Base-by-base conservation (phyloP, 2,329 filamentous ascomycete genomes). In the Talaromyces rugulosus region DNA sequence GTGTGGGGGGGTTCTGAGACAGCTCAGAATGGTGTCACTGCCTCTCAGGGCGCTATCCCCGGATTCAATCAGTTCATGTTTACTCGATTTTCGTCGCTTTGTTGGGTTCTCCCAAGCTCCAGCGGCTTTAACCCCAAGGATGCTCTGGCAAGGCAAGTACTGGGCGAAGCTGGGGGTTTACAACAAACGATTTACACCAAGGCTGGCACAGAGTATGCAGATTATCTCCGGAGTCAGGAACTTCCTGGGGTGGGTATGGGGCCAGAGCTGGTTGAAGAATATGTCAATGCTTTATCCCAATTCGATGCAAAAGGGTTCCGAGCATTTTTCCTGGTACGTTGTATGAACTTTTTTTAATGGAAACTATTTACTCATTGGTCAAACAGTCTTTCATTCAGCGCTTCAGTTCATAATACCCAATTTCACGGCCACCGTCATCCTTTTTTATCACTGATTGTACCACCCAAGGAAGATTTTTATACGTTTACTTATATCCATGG, bases 61-160 rank as follows among this genome's bases (percentile, higher is more conserved):
- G 94, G 95, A 6, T 99, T 99, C 72, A 92, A 96, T 68, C 85
- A 86, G 61, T 98, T 96, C 77, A 89, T 96, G 77, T 90, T 98
- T 62, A 87, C 90, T 51, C 86, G 90, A 27, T 96, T 99, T 79
- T 94, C 96, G 62, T 85, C 90, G 0, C 83, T 96, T 7, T 93
- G 90, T 74, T 99, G 95, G 95, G 89, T 91, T 47, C 87, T 98
- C 6, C 86, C 96, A 40, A 87, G 86, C 44, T 89, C 93, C 52
- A 82, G 89, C 5, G 84, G 84, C 23, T 97, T 98, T 82, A 89
- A 89, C 66, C 87, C 91, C 1, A 87, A 88, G 65, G 95, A 99
- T 73, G 92, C 93, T 1, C 92, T 96, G 78, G 90, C 90, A 36
- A 90, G 90, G 73, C 89, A 93, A 75, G 90, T 97, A 1, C 84